These are phyloP conservation scores for Colletotrichum sp. DNA, from an alignment of 2,329 filamentous ascomycete genomes.

Conservation along the genomic window DNA sequence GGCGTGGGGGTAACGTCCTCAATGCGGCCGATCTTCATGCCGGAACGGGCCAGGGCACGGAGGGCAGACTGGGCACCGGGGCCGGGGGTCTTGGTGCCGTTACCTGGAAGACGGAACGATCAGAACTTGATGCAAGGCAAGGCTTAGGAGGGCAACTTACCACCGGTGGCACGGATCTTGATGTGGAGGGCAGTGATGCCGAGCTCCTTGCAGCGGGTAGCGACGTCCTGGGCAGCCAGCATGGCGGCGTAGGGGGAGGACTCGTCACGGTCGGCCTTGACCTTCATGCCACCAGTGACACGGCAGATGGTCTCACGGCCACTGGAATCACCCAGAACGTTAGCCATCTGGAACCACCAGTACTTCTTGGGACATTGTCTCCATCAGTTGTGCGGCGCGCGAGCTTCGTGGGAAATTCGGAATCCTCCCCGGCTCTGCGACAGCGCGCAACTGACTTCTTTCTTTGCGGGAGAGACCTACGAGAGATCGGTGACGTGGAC, in stretches of 20 bases:
- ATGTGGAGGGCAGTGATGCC: constrained; percentile 95
- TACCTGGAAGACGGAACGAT: constrained; percentile 59
- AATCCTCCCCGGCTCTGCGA: neutral
- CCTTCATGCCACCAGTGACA: constrained; percentile 99
- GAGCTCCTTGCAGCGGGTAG: constrained; percentile 78
- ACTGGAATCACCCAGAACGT: constrained; percentile 76
- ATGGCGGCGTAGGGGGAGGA: constrained; percentile 99
- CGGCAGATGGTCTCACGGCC: constrained; percentile 99
- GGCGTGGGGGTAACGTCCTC: constrained; percentile 99
- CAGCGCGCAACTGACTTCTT: neutral
- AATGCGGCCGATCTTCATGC: constrained; percentile 99
- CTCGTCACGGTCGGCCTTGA: constrained; percentile 99
- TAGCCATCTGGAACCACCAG: constrained; percentile 51
- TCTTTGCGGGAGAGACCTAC: constrained; percentile 56
- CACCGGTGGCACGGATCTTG: constrained; percentile 99
- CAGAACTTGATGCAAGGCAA: neutral
- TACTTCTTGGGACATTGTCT: neutral
- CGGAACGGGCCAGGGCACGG: constrained; percentile 96
- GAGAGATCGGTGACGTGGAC: constrained; percentile 99
- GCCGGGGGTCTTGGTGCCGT: constrained; percentile 99
- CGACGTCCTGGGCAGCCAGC: constrained; percentile 99
- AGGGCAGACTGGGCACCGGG: constrained; percentile 99
- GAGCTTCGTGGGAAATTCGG: neutral
- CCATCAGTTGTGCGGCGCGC: neutral
- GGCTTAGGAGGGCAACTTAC: constrained; percentile 54